These are phyloP conservation scores for Fusarium multiceps DNA, from an alignment of 2,329 filamentous ascomycete genomes.

Conservation along the genomic window DNA sequence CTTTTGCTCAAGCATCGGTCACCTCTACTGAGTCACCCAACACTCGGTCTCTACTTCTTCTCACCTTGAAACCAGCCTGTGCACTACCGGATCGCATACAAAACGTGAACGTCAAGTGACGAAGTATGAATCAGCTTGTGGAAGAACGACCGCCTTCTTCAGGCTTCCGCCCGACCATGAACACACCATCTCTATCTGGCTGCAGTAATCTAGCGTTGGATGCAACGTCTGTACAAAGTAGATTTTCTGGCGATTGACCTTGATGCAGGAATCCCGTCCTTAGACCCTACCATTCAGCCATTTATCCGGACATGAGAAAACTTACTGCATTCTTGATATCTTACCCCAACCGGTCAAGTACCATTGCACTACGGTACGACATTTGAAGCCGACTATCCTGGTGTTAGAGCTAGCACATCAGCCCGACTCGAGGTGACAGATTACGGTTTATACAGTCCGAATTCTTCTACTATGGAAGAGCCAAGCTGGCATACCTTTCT, in stretches of 20 bases:
- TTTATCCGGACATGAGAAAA: constrained; percentile 11
- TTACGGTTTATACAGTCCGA: neutral
- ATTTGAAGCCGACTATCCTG: neutral
- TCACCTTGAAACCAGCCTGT: neutral
- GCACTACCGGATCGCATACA: neutral
- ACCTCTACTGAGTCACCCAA: neutral
- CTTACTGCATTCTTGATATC: neutral
- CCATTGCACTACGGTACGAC: neutral
- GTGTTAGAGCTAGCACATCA: neutral
- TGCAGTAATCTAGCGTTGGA: constrained; percentile 11
- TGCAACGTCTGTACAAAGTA: neutral
- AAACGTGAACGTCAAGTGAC: constrained; percentile 17
- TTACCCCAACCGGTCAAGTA: neutral
- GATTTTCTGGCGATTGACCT: neutral
- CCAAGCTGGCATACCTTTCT: neutral
- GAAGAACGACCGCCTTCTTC: neutral
- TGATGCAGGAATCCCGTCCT: neutral
- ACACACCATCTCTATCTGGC: neutral
- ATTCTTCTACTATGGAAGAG: neutral
- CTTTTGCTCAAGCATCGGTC: neutral
- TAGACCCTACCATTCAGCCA: neutral
- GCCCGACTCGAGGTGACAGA: neutral
- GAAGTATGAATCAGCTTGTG: neutral
- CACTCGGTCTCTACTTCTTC: neutral
- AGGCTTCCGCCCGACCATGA: neutral